A percentile compares a stretch with the other conserved stretches of the same genome.
Conservation (phyloP, 768 basidiomycete species). For the Cubamyces lactineus region DNA sequence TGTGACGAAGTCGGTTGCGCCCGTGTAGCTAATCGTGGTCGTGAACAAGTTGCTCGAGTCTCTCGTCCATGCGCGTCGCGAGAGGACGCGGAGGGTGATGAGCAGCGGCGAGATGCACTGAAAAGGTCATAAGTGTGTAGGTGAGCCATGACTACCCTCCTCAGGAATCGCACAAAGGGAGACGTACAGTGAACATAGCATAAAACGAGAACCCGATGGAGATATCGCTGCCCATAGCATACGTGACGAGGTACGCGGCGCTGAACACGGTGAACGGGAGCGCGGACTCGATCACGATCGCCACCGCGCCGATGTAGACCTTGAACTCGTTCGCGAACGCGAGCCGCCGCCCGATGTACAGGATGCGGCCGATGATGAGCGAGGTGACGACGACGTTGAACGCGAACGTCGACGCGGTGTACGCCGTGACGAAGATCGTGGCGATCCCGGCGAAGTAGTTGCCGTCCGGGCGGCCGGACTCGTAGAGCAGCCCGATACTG, state of each 20-base stretch:
- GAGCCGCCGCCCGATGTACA: constrained; percentile 33
- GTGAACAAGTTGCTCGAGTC: constrained; percentile 28
- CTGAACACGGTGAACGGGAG: constrained; percentile 42
- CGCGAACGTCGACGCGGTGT: constrained; percentile 41
- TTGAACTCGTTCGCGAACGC: constrained; percentile 29
- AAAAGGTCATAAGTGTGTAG: background rate
- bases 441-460: constrained; percentile 41
- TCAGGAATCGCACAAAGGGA: background rate
- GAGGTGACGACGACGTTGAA: constrained; percentile 42
- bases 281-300: constrained; percentile 44
- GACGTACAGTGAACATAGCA: constrained; percentile 42
- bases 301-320: constrained; percentile 39
- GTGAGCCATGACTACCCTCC: background rate
- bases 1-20: constrained; percentile 2
- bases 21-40: constrained; percentile 21
- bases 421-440: constrained; percentile 41
- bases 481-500: constrained; percentile 15
- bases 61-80: constrained; percentile 37
- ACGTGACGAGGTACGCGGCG: constrained; percentile 41
- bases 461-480: constrained; percentile 17
- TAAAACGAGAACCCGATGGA: constrained; percentile 42
- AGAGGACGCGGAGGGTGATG: constrained; percentile 40
- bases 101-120: constrained; percentile 41
- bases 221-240: constrained; percentile 36
- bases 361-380: constrained; percentile 40